These are phyloP conservation scores for Solidago caesia DNA, from an alignment of 129 eudicot species.

Conservation along the genomic window DNA sequence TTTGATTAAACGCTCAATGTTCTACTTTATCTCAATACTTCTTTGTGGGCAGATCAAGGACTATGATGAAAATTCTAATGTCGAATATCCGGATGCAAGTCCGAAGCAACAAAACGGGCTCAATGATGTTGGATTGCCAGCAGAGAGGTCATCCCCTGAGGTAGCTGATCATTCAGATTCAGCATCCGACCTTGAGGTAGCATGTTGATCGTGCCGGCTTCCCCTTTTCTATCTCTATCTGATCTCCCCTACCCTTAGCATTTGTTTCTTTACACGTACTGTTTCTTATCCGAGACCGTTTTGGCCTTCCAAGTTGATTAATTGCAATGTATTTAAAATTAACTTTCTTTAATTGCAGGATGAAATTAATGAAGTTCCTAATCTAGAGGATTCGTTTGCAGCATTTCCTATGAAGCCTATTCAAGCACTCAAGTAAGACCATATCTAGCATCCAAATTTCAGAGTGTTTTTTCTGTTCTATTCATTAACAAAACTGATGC, in stretches of 20 bases:
- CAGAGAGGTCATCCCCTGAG: slow-evolving; percentile 41
- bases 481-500: not conserved
- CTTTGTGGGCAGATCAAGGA: slow-evolving; percentile 58
- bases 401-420: slow-evolving; percentile 91
- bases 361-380: slow-evolving; percentile 55
- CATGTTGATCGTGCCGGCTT: slow-evolving; percentile 12
- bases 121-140: slow-evolving; percentile 40
- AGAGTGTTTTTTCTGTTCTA: not conserved
- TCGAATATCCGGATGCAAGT: slow-evolving; percentile 41
- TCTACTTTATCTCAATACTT: slow-evolving; percentile 14
- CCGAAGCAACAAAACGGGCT: slow-evolving; percentile 44
- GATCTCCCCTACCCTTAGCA: not conserved
- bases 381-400: slow-evolving; percentile 77
- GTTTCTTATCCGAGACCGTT: not conserved
- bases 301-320: not conserved
- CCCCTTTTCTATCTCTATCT: not conserved
- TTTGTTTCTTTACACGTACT: not conserved
- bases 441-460: slow-evolving; percentile 14
- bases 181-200: slow-evolving; percentile 56
- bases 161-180: slow-evolving; percentile 41
- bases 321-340: not conserved
- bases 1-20: slow-evolving; percentile 3
- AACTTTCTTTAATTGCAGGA: slow-evolving; percentile 44
- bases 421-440: slow-evolving; percentile 86
- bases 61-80: slow-evolving; percentile 44